These are phyloP conservation scores for Pleomassaria siparia DNA, from an alignment of 2,329 filamentous ascomycete species.

Conservation along the genomic window DNA sequence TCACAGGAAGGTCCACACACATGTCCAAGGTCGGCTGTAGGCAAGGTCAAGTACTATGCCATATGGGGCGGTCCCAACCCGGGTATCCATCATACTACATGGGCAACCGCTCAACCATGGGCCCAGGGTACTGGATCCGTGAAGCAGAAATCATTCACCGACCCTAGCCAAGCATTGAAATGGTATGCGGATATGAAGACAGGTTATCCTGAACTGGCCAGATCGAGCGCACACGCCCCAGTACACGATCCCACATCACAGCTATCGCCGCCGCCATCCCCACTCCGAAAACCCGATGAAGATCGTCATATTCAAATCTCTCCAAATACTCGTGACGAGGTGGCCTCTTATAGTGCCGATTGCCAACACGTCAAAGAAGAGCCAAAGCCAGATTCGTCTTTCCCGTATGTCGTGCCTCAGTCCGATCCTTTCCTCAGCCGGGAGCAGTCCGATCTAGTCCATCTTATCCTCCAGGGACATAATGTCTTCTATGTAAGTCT, in stretches of 20 bases:
- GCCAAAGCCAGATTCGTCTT: background rate
- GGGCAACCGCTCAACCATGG: background rate
- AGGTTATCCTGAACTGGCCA: background rate
- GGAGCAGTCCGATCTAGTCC: slow-evolving; percentile 53
- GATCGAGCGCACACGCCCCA: background rate
- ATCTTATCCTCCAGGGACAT: slow-evolving; percentile 52
- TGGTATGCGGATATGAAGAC: slow-evolving; percentile 1
- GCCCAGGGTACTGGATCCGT: background rate
- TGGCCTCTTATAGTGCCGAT: background rate
- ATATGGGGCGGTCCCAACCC: slow-evolving; percentile 3
- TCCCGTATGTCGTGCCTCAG: background rate
- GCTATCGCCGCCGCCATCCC: too few species aligned
- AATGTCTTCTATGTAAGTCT: slow-evolving; percentile 69
- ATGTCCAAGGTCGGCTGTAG: too few species aligned
- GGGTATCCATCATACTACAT: slow-evolving; percentile 1
- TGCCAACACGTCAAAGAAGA: background rate
- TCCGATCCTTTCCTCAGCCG: slow-evolving; percentile 40
- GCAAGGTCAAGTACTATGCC: background rate
- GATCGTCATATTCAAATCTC: too few species aligned
- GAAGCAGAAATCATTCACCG: background rate
- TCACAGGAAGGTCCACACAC: too few species aligned
- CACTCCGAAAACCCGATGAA: too few species aligned
- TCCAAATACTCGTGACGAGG: too few species aligned
- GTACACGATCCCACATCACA: background rate
- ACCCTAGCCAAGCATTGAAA: background rate